phyloP scores from a whole-genome alignment of 1,284 basidiomycete genomes.

The Fomitiporia mediterranea region DNA sequence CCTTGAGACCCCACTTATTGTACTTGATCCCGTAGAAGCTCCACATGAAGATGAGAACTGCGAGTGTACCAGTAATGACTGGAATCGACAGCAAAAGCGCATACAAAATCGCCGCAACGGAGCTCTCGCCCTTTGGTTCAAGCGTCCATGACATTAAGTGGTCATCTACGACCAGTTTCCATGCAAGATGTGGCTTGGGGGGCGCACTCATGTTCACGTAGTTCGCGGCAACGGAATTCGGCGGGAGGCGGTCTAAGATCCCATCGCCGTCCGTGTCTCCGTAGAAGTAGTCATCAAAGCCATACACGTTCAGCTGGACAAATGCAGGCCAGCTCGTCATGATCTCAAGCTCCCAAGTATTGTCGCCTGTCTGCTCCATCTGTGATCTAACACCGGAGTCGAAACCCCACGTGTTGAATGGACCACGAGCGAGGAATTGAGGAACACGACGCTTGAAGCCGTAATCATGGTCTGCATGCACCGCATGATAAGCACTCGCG shows the following conservation, averaged over 20 bases:
- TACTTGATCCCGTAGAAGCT: slow-evolving; percentile 93
- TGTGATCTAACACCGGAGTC: slow-evolving; percentile 71
- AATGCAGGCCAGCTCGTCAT: slow-evolving; percentile 86
- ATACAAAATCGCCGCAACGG: slow-evolving; percentile 80
- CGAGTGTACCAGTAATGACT: slow-evolving; percentile 75
- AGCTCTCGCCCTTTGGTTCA: slow-evolving; percentile 75
- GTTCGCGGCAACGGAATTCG: slow-evolving; percentile 80
- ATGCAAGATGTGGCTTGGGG: slow-evolving; percentile 75
- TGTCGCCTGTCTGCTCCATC: slow-evolving; percentile 59
- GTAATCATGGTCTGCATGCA: slow-evolving; percentile 75
- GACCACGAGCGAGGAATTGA: slow-evolving; percentile 79
- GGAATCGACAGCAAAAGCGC: slow-evolving; percentile 78
- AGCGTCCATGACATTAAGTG: slow-evolving; percentile 71
- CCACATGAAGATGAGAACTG: slow-evolving; percentile 87
- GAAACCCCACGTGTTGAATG: slow-evolving; percentile 88
- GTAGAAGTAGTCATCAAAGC: slow-evolving; percentile 86
- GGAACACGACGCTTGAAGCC: slow-evolving; percentile 68
- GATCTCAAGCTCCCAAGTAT: slow-evolving; percentile 75
- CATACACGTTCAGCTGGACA: slow-evolving; percentile 84
- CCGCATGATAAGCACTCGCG: slow-evolving; percentile 56
- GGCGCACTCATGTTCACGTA: slow-evolving; percentile 87
- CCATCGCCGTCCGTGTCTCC: slow-evolving; percentile 86
- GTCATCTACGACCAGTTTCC: slow-evolving; percentile 80
- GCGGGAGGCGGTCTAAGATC: slow-evolving; percentile 82
- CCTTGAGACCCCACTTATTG: slow-evolving; percentile 85